These are phyloP conservation scores for Sutorius eximius DNA, from an alignment of 1,284 basidiomycete genomes.

Conservation along the genomic window DNA sequence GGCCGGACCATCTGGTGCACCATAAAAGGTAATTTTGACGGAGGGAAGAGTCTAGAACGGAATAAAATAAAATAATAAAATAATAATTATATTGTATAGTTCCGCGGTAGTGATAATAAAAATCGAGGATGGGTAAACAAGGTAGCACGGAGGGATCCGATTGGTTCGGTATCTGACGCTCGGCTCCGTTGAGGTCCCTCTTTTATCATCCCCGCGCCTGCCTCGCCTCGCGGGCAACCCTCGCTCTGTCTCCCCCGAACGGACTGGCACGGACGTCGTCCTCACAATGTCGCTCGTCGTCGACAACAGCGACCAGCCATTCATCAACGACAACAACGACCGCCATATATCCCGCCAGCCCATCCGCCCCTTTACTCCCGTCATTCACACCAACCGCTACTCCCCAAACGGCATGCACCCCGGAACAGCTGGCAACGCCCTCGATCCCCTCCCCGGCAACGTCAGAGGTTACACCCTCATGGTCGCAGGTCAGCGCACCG, in stretches of 20 bases:
- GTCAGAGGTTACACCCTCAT: slow-evolving; percentile 60
- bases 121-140: slow-evolving; percentile 8
- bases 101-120: slow-evolving; percentile 31
- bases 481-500: slow-evolving; percentile 72
- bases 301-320: slow-evolving; percentile 30
- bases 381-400: slow-evolving; percentile 19
- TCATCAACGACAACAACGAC: slow-evolving; percentile 18
- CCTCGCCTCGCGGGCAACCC: slow-evolving; percentile 41
- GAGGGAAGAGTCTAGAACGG: slow-evolving; percentile 17
- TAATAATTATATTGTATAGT: slow-evolving; percentile 30
- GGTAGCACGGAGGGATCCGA: slow-evolving; percentile 27
- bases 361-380: slow-evolving; percentile 28
- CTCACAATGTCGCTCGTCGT: slow-evolving; percentile 34
- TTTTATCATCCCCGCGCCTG: slow-evolving; percentile 40
- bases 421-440: slow-evolving; percentile 28
- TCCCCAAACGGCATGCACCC: slow-evolving; percentile 27
- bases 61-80: slow-evolving; percentile 26
- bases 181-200: slow-evolving; percentile 40
- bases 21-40: slow-evolving; percentile 28
- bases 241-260: slow-evolving; percentile 35
- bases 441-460: slow-evolving; percentile 24
- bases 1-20: slow-evolving; percentile 27
- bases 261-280: slow-evolving; percentile 15
- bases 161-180: slow-evolving; percentile 41
- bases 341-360: slow-evolving; percentile 9